Evolutionary conservation across 768 basidiomycete genomes (phyloP).

Genomic region (Dictyophora rubrovolvata): DNA sequence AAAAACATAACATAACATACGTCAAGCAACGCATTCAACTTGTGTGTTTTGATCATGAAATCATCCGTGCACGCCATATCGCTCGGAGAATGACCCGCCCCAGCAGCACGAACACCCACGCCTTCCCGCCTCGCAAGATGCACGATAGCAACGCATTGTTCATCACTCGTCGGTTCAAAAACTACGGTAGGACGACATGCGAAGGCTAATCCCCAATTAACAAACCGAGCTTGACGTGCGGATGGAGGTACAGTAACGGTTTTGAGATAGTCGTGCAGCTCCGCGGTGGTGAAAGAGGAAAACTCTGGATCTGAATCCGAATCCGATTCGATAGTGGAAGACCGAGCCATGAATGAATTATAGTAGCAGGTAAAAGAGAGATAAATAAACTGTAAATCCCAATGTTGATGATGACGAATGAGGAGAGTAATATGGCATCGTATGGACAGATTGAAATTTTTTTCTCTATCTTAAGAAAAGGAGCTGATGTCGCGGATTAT

Average conservation of each 20-base stretch:
- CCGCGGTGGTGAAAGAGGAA: conserved; percentile 22
- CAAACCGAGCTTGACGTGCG: conserved; percentile 39
- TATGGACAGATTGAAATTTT: no score
- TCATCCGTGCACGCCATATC: conserved; percentile 87
- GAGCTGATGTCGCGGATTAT: no score
- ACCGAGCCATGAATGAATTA: no score
- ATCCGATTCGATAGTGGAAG: no score
- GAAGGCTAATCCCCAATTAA: conserved; percentile 85
- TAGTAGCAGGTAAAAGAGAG: no score
- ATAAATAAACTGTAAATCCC: no score
- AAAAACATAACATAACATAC: conserved; percentile 35
- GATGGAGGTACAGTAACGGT: conserved; percentile 42
- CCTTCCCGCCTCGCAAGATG: conserved; percentile 70
- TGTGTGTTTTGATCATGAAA: conserved; percentile 75
- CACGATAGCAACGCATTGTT: conserved; percentile 64
- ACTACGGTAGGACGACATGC: conserved; percentile 54
- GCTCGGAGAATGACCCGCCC: conserved; percentile 87
- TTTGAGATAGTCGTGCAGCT: conserved; percentile 43
- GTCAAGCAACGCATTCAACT: conserved; percentile 62
- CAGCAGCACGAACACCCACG: conserved; percentile 68
- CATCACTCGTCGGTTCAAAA: conserved; percentile 63
- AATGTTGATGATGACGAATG: no score
- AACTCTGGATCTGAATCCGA: neutral
- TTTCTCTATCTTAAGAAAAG: no score
- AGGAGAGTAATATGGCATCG: no score